A percentile compares a stretch with the other conserved stretches of the same genome.
Conservation (phyloP, 2,329 filamentous ascomycete genomes). For the Calonectria leucothoes region DNA sequence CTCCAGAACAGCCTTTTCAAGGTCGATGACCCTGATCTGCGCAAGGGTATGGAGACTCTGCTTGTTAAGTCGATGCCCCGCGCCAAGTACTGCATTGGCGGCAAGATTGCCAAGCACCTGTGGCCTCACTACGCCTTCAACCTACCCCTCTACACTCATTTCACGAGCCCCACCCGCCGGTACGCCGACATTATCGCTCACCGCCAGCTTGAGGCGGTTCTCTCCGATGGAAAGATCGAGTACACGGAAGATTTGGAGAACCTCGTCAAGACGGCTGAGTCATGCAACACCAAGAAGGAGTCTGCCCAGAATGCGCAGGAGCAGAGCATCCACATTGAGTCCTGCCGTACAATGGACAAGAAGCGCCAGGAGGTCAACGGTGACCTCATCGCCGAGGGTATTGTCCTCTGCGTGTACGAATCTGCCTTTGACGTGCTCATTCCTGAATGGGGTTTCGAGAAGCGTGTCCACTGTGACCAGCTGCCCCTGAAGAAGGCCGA, state of each 20-base stretch:
- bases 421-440: slow-evolving; percentile 98
- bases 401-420: slow-evolving; percentile 97
- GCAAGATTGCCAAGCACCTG: slow-evolving; percentile 81
- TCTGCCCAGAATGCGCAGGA: slow-evolving; percentile 97
- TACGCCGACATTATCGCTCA: slow-evolving; percentile 97
- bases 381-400: slow-evolving; percentile 94
- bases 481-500: slow-evolving; percentile 99
- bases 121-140: slow-evolving; percentile 94
- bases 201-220: slow-evolving; percentile 88
- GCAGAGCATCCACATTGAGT: slow-evolving; percentile 98
- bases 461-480: slow-evolving; percentile 98
- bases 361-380: slow-evolving; percentile 87
- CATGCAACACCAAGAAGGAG: slow-evolving; percentile 99
- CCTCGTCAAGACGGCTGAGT: slow-evolving; percentile 91
- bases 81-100: slow-evolving; percentile 92
- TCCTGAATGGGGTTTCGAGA: slow-evolving; percentile 98
- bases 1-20: slow-evolving; percentile 96
- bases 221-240: slow-evolving; percentile 85
- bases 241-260: slow-evolving; percentile 91
- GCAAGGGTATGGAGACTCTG: slow-evolving; percentile 98
- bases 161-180: slow-evolving; percentile 93
- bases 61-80: slow-evolving; percentile 95
- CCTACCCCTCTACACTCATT: slow-evolving; percentile 94
- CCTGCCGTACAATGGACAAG: slow-evolving; percentile 95
- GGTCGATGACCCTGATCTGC: slow-evolving; percentile 86